These are phyloP conservation scores for Kodamaea derodonti DNA, from an alignment of 1,139 yeast genomes.

Conservation along the genomic window DNA sequence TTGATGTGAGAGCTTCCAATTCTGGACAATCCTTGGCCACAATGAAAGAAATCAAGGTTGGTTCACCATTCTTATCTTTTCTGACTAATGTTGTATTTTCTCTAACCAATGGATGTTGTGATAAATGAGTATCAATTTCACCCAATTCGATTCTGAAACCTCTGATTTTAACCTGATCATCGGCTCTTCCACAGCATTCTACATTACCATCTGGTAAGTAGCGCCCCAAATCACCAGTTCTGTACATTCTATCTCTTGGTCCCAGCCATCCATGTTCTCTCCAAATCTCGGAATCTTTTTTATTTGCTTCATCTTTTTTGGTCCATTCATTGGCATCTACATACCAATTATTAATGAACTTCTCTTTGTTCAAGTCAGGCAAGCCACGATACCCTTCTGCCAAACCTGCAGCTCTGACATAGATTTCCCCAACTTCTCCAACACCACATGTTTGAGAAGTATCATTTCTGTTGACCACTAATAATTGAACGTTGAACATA, in stretches of 20 bases:
- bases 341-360: conserved; percentile 90
- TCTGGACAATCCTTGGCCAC: conserved; percentile 76
- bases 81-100: conserved; percentile 92
- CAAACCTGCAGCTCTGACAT: conserved; percentile 96
- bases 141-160: conserved; percentile 98
- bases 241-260: conserved; percentile 89
- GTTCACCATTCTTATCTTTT: conserved; percentile 89
- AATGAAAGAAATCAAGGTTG: conserved; percentile 83
- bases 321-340: conserved; percentile 61
- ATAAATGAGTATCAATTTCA: conserved; percentile 94
- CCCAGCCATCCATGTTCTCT: conserved; percentile 80
- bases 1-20: conserved; percentile 47
- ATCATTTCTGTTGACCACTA: conserved; percentile 90
- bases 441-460: conserved; percentile 91
- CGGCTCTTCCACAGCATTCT: conserved; percentile 98
- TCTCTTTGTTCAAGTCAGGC: conserved; percentile 82
- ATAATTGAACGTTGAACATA: conserved; percentile 89
- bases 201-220: conserved; percentile 96
- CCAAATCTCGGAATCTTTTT: conserved; percentile 56
- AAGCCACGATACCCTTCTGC: conserved; percentile 94
- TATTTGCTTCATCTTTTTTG: conserved; percentile 43
- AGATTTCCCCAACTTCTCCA: conserved; percentile 97
- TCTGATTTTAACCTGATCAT: conserved; percentile 96
- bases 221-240: conserved; percentile 97
- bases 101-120: conserved; percentile 87